Percentiles rank a stretch among this genome's conserved stretches.
phyloP scores from a whole-genome alignment of 106 monocot genomes.

The Iris macrosiphon region DNA sequence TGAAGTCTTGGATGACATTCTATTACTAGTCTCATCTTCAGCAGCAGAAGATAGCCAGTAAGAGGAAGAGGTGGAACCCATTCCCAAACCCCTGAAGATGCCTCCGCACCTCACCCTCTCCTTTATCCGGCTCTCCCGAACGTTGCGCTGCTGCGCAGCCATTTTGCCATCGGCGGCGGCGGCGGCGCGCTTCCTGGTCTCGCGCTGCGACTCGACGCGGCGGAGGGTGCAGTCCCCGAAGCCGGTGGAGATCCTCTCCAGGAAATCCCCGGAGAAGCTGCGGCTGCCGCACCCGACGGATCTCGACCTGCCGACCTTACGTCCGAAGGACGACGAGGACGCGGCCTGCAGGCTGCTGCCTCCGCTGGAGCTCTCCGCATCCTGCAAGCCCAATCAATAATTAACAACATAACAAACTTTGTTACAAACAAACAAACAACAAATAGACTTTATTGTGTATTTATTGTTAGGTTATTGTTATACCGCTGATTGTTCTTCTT shows the following conservation, averaged over 20 bases:
- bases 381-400: too few relatives aligned
- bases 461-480: too few relatives aligned
- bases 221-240: slow-evolving; percentile 41
- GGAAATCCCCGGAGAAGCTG: slow-evolving; percentile 49
- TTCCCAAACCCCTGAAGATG: slow-evolving; percentile 42
- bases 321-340: slow-evolving; percentile 24
- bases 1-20: not conserved
- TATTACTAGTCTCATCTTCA: not conserved
- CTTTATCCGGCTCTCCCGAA: slow-evolving; percentile 8
- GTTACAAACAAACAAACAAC: too few relatives aligned
- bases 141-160: slow-evolving; percentile 7
- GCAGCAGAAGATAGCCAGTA: slow-evolving; percentile 33
- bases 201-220: slow-evolving; percentile 39
- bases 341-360: slow-evolving; percentile 21
- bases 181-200: slow-evolving; percentile 14
- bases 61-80: slow-evolving; percentile 23
- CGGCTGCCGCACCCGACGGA: slow-evolving; percentile 46
- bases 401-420: too few relatives aligned
- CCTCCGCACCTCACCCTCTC: slow-evolving; percentile 45
- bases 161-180: not conserved
- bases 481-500: too few relatives aligned
- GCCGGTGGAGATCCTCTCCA: slow-evolving; percentile 42
- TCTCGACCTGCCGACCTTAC: slow-evolving; percentile 35
- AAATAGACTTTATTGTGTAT: not conserved
- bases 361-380: not conserved